These are phyloP conservation scores for Yamadazyma olivae DNA, from an alignment of 805 yeast genomes.

Conservation along the genomic window DNA sequence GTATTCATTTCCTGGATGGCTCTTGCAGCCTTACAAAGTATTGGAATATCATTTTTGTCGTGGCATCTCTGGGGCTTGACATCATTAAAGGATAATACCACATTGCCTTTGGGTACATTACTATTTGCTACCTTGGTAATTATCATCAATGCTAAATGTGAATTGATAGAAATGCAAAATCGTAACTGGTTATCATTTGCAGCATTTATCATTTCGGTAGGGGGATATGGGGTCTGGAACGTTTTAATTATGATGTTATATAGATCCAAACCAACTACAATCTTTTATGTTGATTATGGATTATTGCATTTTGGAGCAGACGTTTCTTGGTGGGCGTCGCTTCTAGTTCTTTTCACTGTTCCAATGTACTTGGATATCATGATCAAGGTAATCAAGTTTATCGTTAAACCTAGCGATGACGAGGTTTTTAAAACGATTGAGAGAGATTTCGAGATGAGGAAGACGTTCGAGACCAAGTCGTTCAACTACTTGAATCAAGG, in stretches of 20 bases:
- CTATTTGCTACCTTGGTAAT: constrained; percentile 70
- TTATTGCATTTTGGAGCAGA: constrained; percentile 77
- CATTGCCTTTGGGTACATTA: constrained; percentile 79
- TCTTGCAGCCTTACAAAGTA: constrained; percentile 69
- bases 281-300: constrained; percentile 71
- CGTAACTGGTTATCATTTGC: constrained; percentile 66
- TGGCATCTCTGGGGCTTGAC: constrained; percentile 69
- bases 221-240: constrained; percentile 88
- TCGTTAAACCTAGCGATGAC: constrained; percentile 66
- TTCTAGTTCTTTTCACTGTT: constrained; percentile 53
- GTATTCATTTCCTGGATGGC: constrained; percentile 77
- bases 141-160: constrained; percentile 74
- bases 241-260: constrained; percentile 71
- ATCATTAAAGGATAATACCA: constrained; percentile 67
- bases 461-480: constrained; percentile 69
- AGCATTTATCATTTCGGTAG: constrained; percentile 65
- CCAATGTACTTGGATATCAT: constrained; percentile 68
- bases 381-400: constrained; percentile 52
- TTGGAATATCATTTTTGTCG: constrained; percentile 64
- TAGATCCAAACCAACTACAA: constrained; percentile 46
- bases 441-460: constrained; percentile 61
- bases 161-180: constrained; percentile 76
- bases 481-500: constrained; percentile 72
- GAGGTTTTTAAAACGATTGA: constrained; percentile 80
- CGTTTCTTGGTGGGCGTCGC: constrained; percentile 81